Conservation (phyloP, 768 basidiomycete genomes). For the Myochromella boudieri region DNA sequence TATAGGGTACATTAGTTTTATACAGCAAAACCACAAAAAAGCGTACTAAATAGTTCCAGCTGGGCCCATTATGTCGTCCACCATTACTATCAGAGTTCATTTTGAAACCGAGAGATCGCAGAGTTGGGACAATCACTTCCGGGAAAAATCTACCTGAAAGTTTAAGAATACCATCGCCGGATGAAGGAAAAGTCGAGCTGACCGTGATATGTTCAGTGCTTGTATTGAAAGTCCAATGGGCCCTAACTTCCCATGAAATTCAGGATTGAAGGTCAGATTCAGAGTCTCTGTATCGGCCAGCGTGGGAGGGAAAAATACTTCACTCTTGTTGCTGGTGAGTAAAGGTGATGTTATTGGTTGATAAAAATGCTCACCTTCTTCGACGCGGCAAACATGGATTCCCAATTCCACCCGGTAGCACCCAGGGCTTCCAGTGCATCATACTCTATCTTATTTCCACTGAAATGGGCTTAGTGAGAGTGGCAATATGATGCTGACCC, state of each 20-base stretch:
- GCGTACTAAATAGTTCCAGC: slow-evolving; percentile 12
- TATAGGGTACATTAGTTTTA: background rate
- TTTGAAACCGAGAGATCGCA: slow-evolving; percentile 7
- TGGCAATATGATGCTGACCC: background rate
- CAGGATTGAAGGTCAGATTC: slow-evolving; percentile 5
- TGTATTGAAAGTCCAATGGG: slow-evolving; percentile 11
- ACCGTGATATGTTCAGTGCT: slow-evolving; percentile 12
- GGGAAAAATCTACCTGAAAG: slow-evolving; percentile 1
- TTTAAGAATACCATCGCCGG: background rate
- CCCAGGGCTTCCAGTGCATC: slow-evolving; percentile 13
- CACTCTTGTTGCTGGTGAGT: slow-evolving; percentile 3
- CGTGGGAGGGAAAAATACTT: slow-evolving; percentile 12
- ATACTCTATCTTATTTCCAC: slow-evolving; percentile 14
- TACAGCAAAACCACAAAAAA: background rate
- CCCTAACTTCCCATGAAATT: slow-evolving; percentile 9
- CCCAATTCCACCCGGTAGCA: slow-evolving; percentile 14
- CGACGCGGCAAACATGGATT: slow-evolving; percentile 9
- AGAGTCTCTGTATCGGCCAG: slow-evolving; percentile 1
- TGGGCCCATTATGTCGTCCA: slow-evolving; percentile 9
- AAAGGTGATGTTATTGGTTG: no score
- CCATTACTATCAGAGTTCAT: slow-evolving; percentile 14
- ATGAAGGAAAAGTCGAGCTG: background rate
- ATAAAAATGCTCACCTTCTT: slow-evolving; percentile 2
- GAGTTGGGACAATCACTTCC: slow-evolving; percentile 10
- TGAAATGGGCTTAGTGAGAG: background rate